Evolutionary conservation across 2,329 filamentous ascomycete species (phyloP).

Genomic region (Lachnum nothofagi): DNA sequence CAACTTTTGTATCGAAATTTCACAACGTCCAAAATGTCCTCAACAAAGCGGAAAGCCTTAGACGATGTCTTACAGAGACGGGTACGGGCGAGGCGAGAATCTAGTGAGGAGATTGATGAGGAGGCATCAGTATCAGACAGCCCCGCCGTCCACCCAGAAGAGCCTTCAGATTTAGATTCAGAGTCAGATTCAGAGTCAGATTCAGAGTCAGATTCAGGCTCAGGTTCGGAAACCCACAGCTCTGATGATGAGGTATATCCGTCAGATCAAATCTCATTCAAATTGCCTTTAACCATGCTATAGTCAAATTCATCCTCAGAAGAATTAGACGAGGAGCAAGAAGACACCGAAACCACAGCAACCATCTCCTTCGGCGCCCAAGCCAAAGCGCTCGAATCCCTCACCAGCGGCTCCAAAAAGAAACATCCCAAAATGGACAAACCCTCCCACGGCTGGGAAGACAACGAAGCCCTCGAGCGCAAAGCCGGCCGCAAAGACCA

Average conservation of each 20-base stretch:
- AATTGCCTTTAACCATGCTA: not conserved
- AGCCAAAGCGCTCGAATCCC: conserved; percentile 73
- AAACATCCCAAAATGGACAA: conserved; percentile 37
- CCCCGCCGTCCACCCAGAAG: conserved; percentile 15
- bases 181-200: conserved; percentile 33
- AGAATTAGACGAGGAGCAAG: conserved; percentile 15
- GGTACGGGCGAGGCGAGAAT: conserved; percentile 29
- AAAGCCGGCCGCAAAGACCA: conserved; percentile 36
- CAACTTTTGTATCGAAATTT: not conserved
- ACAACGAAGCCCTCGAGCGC: conserved; percentile 40
- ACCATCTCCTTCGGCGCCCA: conserved; percentile 84
- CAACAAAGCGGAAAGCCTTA: conserved; percentile 29
- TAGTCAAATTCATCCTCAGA: conserved; percentile 7
- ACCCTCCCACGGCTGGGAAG: conserved; percentile 28
- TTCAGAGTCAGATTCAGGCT: conserved; percentile 33
- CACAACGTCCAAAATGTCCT: conserved; percentile 21
- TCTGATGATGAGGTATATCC: conserved; percentile 13
- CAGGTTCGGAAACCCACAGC: conserved; percentile 34
- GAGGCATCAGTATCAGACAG: not conserved
- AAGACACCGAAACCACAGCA: conserved; percentile 35
- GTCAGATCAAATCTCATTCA: not conserved
- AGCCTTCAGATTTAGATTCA: conserved; percentile 31
- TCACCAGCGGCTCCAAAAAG: conserved; percentile 39
- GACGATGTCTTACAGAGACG: conserved; percentile 26
- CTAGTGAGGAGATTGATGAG: conserved; percentile 29